These are phyloP conservation scores for Oryza coarctata DNA, from an alignment of 176 grass and related monocot genomes.

Conservation along the genomic window DNA sequence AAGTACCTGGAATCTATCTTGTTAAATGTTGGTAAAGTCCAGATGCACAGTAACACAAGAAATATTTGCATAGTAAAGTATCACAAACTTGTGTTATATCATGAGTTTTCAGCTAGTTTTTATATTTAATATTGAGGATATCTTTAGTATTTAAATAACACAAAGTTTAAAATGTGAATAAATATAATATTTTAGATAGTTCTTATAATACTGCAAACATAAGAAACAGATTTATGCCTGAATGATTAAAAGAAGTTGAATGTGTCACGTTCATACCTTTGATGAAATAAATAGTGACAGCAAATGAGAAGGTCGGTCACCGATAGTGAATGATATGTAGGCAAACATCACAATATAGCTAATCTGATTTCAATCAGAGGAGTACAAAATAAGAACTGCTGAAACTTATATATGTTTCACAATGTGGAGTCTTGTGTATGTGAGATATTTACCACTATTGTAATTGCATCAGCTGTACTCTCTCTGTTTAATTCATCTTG, in stretches of 20 bases:
- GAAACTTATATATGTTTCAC: constrained; percentile 23
- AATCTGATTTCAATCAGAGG: constrained; percentile 66
- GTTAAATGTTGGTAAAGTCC: constrained; percentile 27
- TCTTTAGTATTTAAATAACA: background rate
- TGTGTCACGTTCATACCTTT: constrained; percentile 57
- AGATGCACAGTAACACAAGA: constrained; percentile 32
- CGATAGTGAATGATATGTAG: constrained; percentile 94
- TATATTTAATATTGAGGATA: background rate
- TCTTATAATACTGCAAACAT: constrained; percentile 20
- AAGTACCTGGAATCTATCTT: constrained; percentile 64
- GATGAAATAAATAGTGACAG: constrained; percentile 79
- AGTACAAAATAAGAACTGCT: constrained; percentile 33
- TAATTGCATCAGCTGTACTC: constrained; percentile 88
- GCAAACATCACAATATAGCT: constrained; percentile 99
- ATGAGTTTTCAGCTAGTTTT: background rate
- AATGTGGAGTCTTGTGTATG: constrained; percentile 19
- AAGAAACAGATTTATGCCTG: background rate
- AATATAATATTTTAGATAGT: constrained; percentile 25
- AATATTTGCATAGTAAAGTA: constrained; percentile 6
- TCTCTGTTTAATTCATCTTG: constrained; percentile 92
- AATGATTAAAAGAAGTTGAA: constrained; percentile 11
- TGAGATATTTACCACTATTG: constrained; percentile 70
- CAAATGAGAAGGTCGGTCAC: constrained; percentile 57
- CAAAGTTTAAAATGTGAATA: background rate
- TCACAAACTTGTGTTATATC: background rate